Percentiles rank a stretch among this genome's conserved stretches.
These are phyloP conservation scores for Diutina sp. DNA, from an alignment of 1,139 yeast genomes.

Conservation along the genomic window DNA sequence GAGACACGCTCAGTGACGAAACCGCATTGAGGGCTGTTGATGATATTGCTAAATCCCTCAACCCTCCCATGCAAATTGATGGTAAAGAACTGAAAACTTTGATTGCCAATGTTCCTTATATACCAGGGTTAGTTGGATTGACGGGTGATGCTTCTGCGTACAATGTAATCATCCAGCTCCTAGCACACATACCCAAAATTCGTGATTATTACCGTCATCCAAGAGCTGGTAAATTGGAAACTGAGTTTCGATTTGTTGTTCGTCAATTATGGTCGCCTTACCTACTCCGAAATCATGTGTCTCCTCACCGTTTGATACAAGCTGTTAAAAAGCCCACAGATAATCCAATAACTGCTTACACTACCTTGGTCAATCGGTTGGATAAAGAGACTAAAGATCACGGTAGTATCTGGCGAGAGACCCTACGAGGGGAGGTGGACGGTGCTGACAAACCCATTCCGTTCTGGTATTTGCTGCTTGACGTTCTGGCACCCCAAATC, in stretches of 20 bases:
- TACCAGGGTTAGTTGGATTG: slow-evolving; percentile 56
- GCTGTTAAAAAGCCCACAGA: slow-evolving; percentile 28
- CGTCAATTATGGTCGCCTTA: slow-evolving; percentile 54
- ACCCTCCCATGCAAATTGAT: slow-evolving; percentile 14
- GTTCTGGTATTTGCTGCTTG: slow-evolving; percentile 49
- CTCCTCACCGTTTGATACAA: slow-evolving; percentile 56
- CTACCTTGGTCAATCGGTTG: slow-evolving; percentile 46
- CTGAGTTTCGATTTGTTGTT: slow-evolving; percentile 28
- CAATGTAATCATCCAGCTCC: slow-evolving; percentile 42
- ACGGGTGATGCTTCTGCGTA: slow-evolving; percentile 33
- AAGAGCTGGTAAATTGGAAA: slow-evolving; percentile 7
- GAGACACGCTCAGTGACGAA: slow-evolving; percentile 21
- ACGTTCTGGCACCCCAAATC: slow-evolving; percentile 42
- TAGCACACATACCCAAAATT: slow-evolving; percentile 30
- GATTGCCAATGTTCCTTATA: slow-evolving; percentile 26
- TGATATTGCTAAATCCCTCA: slow-evolving; percentile 39
- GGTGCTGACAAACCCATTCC: slow-evolving; percentile 8
- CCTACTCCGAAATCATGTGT: slow-evolving; percentile 46
- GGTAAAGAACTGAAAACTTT: slow-evolving; percentile 21
- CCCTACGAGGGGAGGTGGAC: slow-evolving; percentile 42
- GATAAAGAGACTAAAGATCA: slow-evolving; percentile 13
- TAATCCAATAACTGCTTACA: slow-evolving; percentile 32
- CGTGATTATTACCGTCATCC: slow-evolving; percentile 3
- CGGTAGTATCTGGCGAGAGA: slow-evolving; percentile 9
- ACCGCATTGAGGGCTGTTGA: slow-evolving; percentile 20